These are phyloP conservation scores for Colletotrichum graminicola DNA, from an alignment of 2,329 filamentous ascomycete genomes.

Conservation along the genomic window DNA sequence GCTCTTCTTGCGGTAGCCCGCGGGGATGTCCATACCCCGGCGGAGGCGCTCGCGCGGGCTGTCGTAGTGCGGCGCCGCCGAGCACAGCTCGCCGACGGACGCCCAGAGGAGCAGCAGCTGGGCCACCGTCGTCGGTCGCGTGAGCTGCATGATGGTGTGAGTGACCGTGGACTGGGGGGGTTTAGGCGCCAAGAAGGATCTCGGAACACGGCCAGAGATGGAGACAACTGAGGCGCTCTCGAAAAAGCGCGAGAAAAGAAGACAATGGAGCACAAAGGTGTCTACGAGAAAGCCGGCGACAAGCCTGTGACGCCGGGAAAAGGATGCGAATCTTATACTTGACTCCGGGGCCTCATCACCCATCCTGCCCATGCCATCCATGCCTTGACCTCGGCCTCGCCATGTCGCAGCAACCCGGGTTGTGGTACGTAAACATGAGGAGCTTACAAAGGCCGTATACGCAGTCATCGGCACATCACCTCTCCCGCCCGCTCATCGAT, in stretches of 20 bases:
- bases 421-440: conserved; percentile 33
- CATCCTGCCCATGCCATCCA: neutral
- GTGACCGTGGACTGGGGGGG: neutral
- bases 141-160: conserved; percentile 35
- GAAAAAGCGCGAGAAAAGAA: neutral
- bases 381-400: conserved; percentile 36
- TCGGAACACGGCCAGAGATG: neutral
- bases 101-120: conserved; percentile 37
- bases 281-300: neutral
- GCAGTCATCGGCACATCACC: conserved; percentile 39
- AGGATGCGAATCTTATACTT: conserved; percentile 25
- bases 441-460: conserved; percentile 14
- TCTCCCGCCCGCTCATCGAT: conserved; percentile 19
- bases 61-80: conserved; percentile 52
- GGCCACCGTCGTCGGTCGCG: conserved; percentile 37
- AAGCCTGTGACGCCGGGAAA: conserved; percentile 5
- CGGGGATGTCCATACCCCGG: conserved; percentile 60
- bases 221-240: neutral
- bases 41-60: conserved; percentile 68
- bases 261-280: neutral
- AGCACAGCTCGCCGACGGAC: conserved; percentile 28
- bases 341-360: conserved; percentile 1
- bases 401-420: conserved; percentile 13
- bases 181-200: conserved; percentile 11
- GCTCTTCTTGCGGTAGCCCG: conserved; percentile 55